These are phyloP conservation scores for Fusarium longipes DNA, from an alignment of 2,329 filamentous ascomycete genomes.

Conservation along the genomic window DNA sequence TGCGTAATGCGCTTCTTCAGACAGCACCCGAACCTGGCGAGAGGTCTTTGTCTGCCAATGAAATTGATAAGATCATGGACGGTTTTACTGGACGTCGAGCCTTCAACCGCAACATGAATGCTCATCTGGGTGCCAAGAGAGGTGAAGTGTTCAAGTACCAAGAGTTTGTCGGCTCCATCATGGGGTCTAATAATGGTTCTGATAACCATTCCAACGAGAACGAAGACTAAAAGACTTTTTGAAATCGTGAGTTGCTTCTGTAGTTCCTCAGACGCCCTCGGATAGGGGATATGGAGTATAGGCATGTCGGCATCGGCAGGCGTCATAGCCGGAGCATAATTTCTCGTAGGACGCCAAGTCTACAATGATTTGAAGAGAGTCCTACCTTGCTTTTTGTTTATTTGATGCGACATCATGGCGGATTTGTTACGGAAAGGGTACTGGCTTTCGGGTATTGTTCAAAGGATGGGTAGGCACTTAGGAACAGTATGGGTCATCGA, in stretches of 20 bases:
- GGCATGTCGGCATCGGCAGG: neutral
- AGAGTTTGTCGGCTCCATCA: constrained; percentile 83
- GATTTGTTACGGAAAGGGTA: constrained; percentile 25
- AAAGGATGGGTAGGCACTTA: constrained; percentile 23
- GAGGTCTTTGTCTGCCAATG: constrained; percentile 71
- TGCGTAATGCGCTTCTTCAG: constrained; percentile 84
- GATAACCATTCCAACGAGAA: constrained; percentile 50
- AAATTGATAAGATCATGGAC: constrained; percentile 87
- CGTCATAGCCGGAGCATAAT: neutral
- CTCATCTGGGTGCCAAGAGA: constrained; percentile 67
- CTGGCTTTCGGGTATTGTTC: constrained; percentile 10
- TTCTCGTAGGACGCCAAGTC: neutral
- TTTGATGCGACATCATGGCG: constrained; percentile 1
- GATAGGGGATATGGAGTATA: neutral
- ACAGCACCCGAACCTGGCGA: constrained; percentile 82
- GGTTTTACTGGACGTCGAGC: constrained; percentile 87
- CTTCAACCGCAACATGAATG: constrained; percentile 73
- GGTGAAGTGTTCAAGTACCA: constrained; percentile 94
- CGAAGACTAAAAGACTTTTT: constrained; percentile 36
- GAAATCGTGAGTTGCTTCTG: neutral
- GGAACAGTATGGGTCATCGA: constrained; percentile 22
- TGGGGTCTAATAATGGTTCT: constrained; percentile 62
- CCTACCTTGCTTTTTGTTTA: neutral
- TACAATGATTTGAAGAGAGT: neutral
- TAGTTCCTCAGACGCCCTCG: neutral